These are phyloP conservation scores for Globisporangium splendens DNA, from an alignment of 352 stramenopile genomes.

Conservation along the genomic window DNA sequence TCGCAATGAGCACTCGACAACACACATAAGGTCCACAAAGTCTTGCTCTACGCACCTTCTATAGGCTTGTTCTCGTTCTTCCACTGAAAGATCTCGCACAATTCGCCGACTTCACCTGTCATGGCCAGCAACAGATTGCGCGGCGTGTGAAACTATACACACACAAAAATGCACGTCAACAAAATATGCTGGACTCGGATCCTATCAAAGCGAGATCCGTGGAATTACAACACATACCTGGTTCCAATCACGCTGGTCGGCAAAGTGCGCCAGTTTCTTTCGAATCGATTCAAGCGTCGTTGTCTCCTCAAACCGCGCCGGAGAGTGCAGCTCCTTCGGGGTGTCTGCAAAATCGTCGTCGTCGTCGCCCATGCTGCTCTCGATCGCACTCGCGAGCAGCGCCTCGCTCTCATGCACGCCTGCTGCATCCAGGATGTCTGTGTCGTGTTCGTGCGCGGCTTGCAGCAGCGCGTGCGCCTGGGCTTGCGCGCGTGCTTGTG, in stretches of 20 bases:
- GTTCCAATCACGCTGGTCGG: constrained; percentile 61
- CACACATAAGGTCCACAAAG: not conserved
- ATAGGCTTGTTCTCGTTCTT: constrained; percentile 79
- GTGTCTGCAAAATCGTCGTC: constrained; percentile 14
- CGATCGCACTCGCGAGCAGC: constrained; percentile 51
- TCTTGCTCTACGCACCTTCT: constrained; percentile 25
- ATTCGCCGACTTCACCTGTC: constrained; percentile 93
- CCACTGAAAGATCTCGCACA: constrained; percentile 96
- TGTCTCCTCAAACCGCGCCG: constrained; percentile 43
- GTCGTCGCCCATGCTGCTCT: constrained; percentile 39
- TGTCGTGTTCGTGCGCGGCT: constrained; percentile 19
- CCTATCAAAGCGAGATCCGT: too few species aligned
- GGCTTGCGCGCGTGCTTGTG: constrained; percentile 8
- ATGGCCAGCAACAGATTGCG: constrained; percentile 94
- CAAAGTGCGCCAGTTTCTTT: constrained; percentile 49
- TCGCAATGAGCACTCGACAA: too few species aligned
- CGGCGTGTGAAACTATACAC: constrained; percentile 55
- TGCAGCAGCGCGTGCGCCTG: constrained; percentile 26
- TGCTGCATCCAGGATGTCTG: constrained; percentile 36
- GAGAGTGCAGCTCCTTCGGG: constrained; percentile 11
- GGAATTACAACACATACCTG: constrained; percentile 22
- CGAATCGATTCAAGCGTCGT: constrained; percentile 57
- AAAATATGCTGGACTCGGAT: not conserved
- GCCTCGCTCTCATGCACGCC: constrained; percentile 47
- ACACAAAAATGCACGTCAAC: not conserved